Conservation (phyloP, 768 basidiomycete species). For the Paxillus ammoniavirescens region DNA sequence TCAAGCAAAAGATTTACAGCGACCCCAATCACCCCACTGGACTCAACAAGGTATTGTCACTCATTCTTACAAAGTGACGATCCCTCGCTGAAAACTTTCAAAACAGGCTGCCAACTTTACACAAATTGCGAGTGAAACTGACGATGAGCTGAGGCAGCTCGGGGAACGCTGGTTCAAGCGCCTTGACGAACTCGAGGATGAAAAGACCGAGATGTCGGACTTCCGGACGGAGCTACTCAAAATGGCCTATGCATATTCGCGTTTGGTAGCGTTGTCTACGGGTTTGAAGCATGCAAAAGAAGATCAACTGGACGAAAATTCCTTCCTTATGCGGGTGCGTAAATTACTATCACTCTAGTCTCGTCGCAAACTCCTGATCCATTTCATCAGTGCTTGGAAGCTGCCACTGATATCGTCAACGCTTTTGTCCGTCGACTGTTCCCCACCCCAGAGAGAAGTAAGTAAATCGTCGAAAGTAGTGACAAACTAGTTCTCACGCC, state of each 20-base stretch:
- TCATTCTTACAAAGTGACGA: not conserved
- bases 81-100: slow-evolving; percentile 1
- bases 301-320: slow-evolving; percentile 53
- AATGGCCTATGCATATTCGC: slow-evolving; percentile 64
- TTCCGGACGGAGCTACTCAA: slow-evolving; percentile 63
- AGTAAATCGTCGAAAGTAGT: slow-evolving; percentile 16
- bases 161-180: slow-evolving; percentile 54
- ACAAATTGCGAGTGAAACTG: slow-evolving; percentile 59
- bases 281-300: slow-evolving; percentile 76
- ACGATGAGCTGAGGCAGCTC: slow-evolving; percentile 63
- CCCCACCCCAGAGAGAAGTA: slow-evolving; percentile 51
- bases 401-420: slow-evolving; percentile 64
- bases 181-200: slow-evolving; percentile 49
- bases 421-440: slow-evolving; percentile 58
- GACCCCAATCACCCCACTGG: slow-evolving; percentile 74
- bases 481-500: slow-evolving; percentile 1
- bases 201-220: slow-evolving; percentile 47
- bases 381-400: slow-evolving; percentile 53
- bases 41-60: slow-evolving; percentile 58
- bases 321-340: slow-evolving; percentile 64
- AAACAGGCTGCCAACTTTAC: slow-evolving; percentile 63
- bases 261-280: slow-evolving; percentile 68
- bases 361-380: not conserved
- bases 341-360: not conserved
- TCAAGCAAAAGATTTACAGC: slow-evolving; percentile 64